phyloP scores from a whole-genome alignment of 1,284 basidiomycete genomes.

The Rhodotorula sp. region DNA sequence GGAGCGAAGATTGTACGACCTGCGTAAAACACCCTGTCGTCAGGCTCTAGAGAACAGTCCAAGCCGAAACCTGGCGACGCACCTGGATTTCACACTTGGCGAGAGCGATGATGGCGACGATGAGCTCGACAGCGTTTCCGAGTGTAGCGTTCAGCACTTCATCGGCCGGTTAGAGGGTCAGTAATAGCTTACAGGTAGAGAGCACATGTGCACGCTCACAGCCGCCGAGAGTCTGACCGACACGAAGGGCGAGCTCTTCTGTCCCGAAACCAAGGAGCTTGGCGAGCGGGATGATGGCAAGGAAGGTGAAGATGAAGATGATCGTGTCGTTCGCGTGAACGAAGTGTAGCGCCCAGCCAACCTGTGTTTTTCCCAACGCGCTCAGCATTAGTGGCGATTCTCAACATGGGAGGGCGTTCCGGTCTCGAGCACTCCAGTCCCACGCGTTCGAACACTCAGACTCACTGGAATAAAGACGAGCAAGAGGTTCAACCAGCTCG shows the following conservation, averaged over 20 bases:
- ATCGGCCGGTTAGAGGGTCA: neutral
- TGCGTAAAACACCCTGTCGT: neutral
- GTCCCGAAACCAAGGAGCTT: slow-evolving; percentile 81
- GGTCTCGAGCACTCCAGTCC: too few relatives aligned
- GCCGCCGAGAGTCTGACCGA: slow-evolving; percentile 71
- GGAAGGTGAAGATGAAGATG: slow-evolving; percentile 41
- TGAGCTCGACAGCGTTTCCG: slow-evolving; percentile 55
- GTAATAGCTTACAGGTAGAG: neutral
- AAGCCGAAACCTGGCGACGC: neutral
- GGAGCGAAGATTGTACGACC: slow-evolving; percentile 53
- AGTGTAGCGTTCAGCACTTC: slow-evolving; percentile 70
- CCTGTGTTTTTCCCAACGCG: slow-evolving; percentile 1
- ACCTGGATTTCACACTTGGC: slow-evolving; percentile 46
- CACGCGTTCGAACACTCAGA: too few relatives aligned
- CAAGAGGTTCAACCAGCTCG: slow-evolving; percentile 53
- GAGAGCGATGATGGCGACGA: slow-evolving; percentile 58
- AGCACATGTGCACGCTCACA: slow-evolving; percentile 8
- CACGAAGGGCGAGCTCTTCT: slow-evolving; percentile 72
- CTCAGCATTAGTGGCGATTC: neutral
- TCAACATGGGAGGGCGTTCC: neutral
- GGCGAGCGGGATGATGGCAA: slow-evolving; percentile 57
- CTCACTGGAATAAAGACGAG: slow-evolving; percentile 51
- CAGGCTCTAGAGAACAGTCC: neutral
- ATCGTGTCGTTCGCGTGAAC: slow-evolving; percentile 46
- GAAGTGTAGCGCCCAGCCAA: slow-evolving; percentile 52